A percentile compares a stretch with the other conserved stretches of the same genome.
phyloP scores from a whole-genome alignment of 768 basidiomycete species.

The Tricholoma matsutake region DNA sequence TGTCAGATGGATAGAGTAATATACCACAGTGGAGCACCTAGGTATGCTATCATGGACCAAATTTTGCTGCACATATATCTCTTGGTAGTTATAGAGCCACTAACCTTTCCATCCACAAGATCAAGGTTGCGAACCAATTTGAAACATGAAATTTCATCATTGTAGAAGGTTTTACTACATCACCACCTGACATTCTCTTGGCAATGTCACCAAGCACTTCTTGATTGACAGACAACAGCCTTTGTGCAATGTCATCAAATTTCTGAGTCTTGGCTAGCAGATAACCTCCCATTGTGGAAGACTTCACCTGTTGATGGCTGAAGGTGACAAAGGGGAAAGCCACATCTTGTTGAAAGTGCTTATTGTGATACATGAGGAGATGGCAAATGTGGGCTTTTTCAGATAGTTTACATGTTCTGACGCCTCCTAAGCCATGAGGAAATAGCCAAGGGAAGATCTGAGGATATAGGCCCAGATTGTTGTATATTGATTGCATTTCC shows the following conservation, averaged over 20 bases:
- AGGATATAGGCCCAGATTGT: too few relatives aligned
- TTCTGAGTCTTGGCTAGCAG: constrained; percentile 21
- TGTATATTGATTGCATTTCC: too few relatives aligned
- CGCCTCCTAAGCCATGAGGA: too few relatives aligned
- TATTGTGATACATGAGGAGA: constrained; percentile 32
- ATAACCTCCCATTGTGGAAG: constrained; percentile 22
- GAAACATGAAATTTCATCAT: too few relatives aligned
- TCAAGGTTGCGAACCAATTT: too few relatives aligned
- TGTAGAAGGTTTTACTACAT: too few relatives aligned
- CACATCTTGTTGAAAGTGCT: constrained; percentile 32
- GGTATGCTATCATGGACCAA: constrained; percentile 17
- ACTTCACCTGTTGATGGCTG: constrained; percentile 31
- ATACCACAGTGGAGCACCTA: constrained; percentile 31
- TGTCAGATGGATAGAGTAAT: constrained; percentile 24
- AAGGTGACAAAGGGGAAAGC: constrained; percentile 34
- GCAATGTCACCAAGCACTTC: constrained; percentile 15
- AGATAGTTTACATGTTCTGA: too few relatives aligned
- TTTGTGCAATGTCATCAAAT: constrained; percentile 22
- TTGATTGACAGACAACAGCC: constrained; percentile 21
- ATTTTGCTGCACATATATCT: constrained; percentile 29
- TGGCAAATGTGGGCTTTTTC: too few relatives aligned
- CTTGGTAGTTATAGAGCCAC: constrained; percentile 21
- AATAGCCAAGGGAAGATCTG: too few relatives aligned
- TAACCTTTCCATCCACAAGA: constrained; percentile 5
- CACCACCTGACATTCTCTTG: constrained; percentile 15